phyloP scores from a whole-genome alignment of 2,329 filamentous ascomycete genomes.

The Colletotrichum kahawae region DNA sequence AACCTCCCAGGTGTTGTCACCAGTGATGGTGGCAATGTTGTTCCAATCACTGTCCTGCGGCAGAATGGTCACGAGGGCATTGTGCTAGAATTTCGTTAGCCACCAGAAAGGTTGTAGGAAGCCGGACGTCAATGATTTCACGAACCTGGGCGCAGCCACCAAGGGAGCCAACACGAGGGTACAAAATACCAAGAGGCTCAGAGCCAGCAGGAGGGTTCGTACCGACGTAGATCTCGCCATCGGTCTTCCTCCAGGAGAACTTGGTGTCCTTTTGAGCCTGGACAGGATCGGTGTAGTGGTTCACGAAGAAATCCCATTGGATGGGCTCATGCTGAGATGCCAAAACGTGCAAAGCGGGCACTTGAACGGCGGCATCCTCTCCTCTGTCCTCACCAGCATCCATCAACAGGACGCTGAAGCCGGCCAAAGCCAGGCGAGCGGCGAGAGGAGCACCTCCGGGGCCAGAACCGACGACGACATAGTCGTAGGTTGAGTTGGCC shows the following conservation, averaged over 20 bases:
- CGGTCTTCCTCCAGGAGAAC: conserved; percentile 38
- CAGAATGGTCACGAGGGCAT: conserved; percentile 62
- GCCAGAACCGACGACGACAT: conserved; percentile 67
- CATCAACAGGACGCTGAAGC: conserved; percentile 63
- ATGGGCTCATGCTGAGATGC: conserved; percentile 5
- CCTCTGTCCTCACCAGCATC: conserved; percentile 67
- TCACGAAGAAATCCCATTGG: conserved; percentile 66
- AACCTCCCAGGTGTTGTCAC: conserved; percentile 63
- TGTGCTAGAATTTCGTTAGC: conserved; percentile 48
- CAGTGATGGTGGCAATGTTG: conserved; percentile 60
- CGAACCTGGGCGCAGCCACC: conserved; percentile 47
- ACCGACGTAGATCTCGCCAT: conserved; percentile 35
- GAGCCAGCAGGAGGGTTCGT: conserved; percentile 42
- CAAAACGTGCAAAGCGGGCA: conserved; percentile 26
- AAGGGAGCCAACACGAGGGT: conserved; percentile 50
- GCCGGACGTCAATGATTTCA: neutral
- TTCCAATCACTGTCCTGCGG: conserved; percentile 66
- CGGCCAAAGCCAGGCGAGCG: conserved; percentile 61
- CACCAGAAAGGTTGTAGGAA: too few relatives aligned
- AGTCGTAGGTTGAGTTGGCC: conserved; percentile 51
- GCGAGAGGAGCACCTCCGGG: conserved; percentile 65
- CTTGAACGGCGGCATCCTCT: conserved; percentile 24
- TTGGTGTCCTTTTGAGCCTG: conserved; percentile 55
- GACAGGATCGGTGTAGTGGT: conserved; percentile 60
- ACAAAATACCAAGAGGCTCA: conserved; percentile 46